phyloP scores from a whole-genome alignment of 306 rosid genomes.

The Glycine latifolia region DNA sequence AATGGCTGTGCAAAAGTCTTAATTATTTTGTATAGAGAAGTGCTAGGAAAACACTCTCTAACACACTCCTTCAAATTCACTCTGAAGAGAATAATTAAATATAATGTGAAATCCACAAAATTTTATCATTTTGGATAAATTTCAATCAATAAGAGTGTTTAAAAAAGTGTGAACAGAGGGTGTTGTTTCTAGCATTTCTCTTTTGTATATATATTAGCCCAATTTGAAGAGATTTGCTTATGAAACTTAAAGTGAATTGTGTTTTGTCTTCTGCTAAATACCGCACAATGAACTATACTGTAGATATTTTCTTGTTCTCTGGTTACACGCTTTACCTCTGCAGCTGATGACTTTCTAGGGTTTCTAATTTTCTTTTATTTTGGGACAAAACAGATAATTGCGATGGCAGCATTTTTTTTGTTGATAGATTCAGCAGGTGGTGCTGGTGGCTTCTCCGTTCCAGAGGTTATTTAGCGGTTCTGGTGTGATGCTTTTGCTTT shows the following conservation, averaged over 20 bases:
- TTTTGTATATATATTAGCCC: neutral
- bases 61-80: too few species aligned
- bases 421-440: constrained; percentile 43
- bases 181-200: too few species aligned
- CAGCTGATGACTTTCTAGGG: constrained; percentile 2
- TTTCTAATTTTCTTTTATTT: constrained; percentile 42
- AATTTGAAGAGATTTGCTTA: neutral
- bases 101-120: too few species aligned
- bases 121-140: too few species aligned
- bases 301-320: constrained; percentile 27
- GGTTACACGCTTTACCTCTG: constrained; percentile 31
- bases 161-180: too few species aligned
- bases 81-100: too few species aligned
- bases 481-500: constrained; percentile 44
- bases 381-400: constrained; percentile 48
- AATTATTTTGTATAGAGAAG: neutral
- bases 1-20: neutral
- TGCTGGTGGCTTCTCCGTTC: constrained; percentile 46
- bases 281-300: too few species aligned
- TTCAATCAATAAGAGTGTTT: too few species aligned
- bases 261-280: too few species aligned
- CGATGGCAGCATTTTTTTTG: constrained; percentile 40
- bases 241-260: too few species aligned
- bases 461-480: constrained; percentile 45
- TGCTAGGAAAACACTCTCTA: too few species aligned